phyloP scores from a whole-genome alignment of 257 asterid species.

The Ehretia macrophylla region DNA sequence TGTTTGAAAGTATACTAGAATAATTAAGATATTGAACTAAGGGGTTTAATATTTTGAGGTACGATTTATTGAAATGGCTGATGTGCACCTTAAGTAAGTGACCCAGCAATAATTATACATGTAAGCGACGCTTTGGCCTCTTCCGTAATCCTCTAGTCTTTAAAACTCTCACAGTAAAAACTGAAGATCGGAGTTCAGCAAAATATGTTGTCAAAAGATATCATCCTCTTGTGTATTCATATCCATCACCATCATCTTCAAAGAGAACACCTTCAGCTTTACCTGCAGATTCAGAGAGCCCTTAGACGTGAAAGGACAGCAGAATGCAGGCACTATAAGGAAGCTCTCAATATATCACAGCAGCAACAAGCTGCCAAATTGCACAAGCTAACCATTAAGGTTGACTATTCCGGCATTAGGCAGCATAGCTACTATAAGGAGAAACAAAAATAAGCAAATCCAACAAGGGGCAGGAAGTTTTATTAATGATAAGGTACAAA shows the following conservation, averaged over 20 bases:
- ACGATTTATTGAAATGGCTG: conserved; percentile 6
- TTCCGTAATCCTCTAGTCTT: conserved; percentile 76
- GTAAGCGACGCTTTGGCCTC: conserved; percentile 82
- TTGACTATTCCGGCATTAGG: too few relatives aligned
- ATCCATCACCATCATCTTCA: conserved; percentile 95
- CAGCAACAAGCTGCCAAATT: too few relatives aligned
- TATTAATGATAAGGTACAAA: background rate
- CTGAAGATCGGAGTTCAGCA: conserved; percentile 67
- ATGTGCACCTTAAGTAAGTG: conserved; percentile 64
- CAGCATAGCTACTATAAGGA: too few relatives aligned
- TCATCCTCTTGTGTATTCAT: conserved; percentile 59
- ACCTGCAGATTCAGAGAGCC: conserved; percentile 42
- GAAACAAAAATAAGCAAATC: too few relatives aligned
- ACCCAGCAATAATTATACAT: conserved; percentile 68
- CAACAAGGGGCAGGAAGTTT: too few relatives aligned
- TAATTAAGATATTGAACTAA: conserved; percentile 12
- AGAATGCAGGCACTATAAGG: background rate
- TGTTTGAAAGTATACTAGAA: conserved; percentile 20
- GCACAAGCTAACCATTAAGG: too few relatives aligned
- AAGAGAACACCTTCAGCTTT: conserved; percentile 82
- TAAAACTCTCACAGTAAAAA: conserved; percentile 59
- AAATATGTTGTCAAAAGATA: conserved; percentile 79
- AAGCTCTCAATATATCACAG: background rate
- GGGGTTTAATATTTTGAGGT: background rate
- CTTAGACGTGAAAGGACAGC: background rate